phyloP scores from a whole-genome alignment of 345 rosid genomes.

The Linum usitatissimum region DNA sequence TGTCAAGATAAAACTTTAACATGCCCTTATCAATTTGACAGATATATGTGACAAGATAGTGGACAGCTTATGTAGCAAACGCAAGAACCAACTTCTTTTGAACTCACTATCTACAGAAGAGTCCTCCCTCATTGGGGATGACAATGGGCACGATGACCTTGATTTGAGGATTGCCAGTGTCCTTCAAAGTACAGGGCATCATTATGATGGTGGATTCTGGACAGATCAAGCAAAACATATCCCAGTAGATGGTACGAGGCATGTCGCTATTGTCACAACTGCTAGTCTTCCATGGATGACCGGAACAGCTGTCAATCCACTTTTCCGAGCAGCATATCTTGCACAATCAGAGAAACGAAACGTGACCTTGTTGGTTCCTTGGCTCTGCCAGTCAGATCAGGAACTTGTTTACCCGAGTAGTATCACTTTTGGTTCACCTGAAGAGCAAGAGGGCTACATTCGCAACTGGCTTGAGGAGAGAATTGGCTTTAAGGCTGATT shows the following conservation, averaged over 20 bases:
- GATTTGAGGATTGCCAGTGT: slow-evolving; percentile 86
- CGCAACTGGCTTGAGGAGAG: slow-evolving; percentile 95
- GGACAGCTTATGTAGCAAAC: slow-evolving; percentile 68
- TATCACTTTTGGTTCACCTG: slow-evolving; percentile 82
- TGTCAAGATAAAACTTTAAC: neutral
- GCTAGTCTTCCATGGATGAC: slow-evolving; percentile 99
- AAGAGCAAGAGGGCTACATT: slow-evolving; percentile 87
- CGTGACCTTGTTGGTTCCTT: slow-evolving; percentile 90
- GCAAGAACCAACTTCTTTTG: slow-evolving; percentile 58
- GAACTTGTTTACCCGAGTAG: slow-evolving; percentile 83
- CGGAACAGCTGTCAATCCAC: slow-evolving; percentile 96
- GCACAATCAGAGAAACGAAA: slow-evolving; percentile 74
- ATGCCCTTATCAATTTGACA: slow-evolving; percentile 19
- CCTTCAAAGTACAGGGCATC: slow-evolving; percentile 89
- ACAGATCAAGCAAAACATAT: slow-evolving; percentile 49
- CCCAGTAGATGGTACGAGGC: slow-evolving; percentile 51
- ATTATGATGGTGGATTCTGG: slow-evolving; percentile 87
- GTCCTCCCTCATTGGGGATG: slow-evolving; percentile 41
- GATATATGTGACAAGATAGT: slow-evolving; percentile 79
- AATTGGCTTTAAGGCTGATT: slow-evolving; percentile 78
- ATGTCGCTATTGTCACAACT: slow-evolving; percentile 90
- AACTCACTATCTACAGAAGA: slow-evolving; percentile 49
- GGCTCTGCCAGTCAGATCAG: slow-evolving; percentile 96
- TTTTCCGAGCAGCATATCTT: slow-evolving; percentile 85
- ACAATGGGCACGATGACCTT: slow-evolving; percentile 53